Percentiles rank a stretch among this genome's conserved stretches.
These are phyloP conservation scores for Lolium rigidum DNA, from an alignment of 176 grass and related monocot species.

Conservation along the genomic window DNA sequence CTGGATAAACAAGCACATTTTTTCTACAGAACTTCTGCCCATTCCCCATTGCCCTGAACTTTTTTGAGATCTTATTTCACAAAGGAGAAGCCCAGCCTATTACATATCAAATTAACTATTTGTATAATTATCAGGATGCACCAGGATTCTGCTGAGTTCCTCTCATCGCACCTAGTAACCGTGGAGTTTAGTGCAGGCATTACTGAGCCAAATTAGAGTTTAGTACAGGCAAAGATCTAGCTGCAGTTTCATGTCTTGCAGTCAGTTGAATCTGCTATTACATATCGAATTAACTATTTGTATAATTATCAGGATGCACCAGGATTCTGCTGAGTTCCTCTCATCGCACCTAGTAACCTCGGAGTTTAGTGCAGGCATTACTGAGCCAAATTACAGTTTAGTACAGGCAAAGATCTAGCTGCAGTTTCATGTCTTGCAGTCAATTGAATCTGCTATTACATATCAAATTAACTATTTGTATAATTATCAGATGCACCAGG, in stretches of 20 bases:
- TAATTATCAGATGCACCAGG: constrained; percentile 53
- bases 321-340: constrained; percentile 1
- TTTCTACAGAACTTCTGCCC: background rate
- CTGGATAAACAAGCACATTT: background rate
- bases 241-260: constrained; percentile 37
- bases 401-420: constrained; percentile 65
- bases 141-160: constrained; percentile 17
- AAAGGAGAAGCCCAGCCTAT: background rate
- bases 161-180: constrained; percentile 44
- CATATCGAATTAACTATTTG: background rate
- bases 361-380: constrained; percentile 18
- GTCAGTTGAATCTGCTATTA: constrained; percentile 33
- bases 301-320: constrained; percentile 47
- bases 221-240: constrained; percentile 59
- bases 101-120: background rate
- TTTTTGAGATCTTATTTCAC: constrained; percentile 27
- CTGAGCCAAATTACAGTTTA: constrained; percentile 80
- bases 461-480: background rate
- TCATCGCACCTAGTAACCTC: constrained; percentile 41
- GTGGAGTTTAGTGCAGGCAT: too few species aligned
- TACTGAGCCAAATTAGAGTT: constrained; percentile 69
- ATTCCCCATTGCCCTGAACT: background rate
- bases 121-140: constrained; percentile 44
- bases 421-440: constrained; percentile 32
- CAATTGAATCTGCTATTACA: constrained; percentile 32